Conservation (phyloP, 768 basidiomycete genomes). For the Lactarius hatsudake region DNA sequence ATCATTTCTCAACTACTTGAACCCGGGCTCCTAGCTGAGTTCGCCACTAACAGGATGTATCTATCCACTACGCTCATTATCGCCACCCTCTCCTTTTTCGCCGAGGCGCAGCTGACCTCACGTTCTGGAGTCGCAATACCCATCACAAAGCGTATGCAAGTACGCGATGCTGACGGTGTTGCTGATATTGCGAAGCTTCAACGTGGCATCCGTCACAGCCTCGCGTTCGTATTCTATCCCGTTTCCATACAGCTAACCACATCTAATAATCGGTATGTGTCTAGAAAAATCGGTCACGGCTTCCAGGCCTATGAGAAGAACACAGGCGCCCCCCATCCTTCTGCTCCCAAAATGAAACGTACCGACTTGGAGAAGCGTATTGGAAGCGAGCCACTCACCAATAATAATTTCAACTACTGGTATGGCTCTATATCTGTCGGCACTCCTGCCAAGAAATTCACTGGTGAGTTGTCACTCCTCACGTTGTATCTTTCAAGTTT, state of each 20-base stretch:
- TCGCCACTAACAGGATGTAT: not conserved
- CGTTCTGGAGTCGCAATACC: not conserved
- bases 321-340: not conserved
- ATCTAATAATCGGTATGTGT: no score
- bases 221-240: not conserved
- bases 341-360: not conserved
- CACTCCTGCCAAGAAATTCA: conserved; percentile 14
- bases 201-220: not conserved
- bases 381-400: not conserved
- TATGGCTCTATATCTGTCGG: conserved; percentile 16
- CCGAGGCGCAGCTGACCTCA: not conserved
- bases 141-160: conserved; percentile 1
- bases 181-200: not conserved
- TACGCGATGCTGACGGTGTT: not conserved
- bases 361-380: not conserved
- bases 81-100: not conserved
- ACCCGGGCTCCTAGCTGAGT: not conserved
- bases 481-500: not conserved
- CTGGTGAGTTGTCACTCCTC: not conserved
- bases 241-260: not conserved
- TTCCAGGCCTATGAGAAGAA: conserved; percentile 6
- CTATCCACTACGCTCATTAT: not conserved
- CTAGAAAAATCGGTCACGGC: conserved; percentile 9
- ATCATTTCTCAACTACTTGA: not conserved
- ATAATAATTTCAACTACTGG: not conserved